Evolutionary conservation across 2,329 filamentous ascomycete species (phyloP), one percentile per base, ranked within the genome.

Genomic region (Stachybotrys elegans): DNA sequence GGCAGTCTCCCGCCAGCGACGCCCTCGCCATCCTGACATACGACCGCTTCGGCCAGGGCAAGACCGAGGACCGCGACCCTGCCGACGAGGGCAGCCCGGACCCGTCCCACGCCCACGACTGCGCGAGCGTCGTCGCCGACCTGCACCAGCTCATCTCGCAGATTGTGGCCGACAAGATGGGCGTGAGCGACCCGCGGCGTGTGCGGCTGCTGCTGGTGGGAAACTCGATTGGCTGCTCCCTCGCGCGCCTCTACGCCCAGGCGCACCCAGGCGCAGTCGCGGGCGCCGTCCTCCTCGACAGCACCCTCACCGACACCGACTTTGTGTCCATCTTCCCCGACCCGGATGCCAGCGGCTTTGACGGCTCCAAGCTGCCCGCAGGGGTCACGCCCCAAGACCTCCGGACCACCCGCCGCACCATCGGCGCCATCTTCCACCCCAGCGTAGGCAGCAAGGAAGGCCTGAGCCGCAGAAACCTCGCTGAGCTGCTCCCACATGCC

Each of bases 31-130:
- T 80, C 16, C 61, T 81, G 4, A 71, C 70, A 36, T 81, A 81
- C 48, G 78, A 81, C 57, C 75, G 78, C 34, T 80, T 72, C 50
- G 77, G 78, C 8, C 78, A 81, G 56, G 77, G 76, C 9, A 58
- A 60, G 25, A 54, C 54, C 17, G 63, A 58, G 42, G 59, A 70
- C 62, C 51, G 70, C 55, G 67, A 70, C 39, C 73, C 76, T n/a
- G 56, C 59, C 4, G 75, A 79, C 11, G 48, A 46, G 4, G 43
- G 41, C 40, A 69, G 64, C 1, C 47, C 54, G 4, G 66, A 67
- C 32, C 55, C 40, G 19, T 54, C 36, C 20, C 65, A 77, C 44
- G 72, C 68, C 6, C 76, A 80, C 48, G 72, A 77, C 49, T 59
- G 65, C 6, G 57, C 61, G 25, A 65, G 67, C 22, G 69, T 66